Evolutionary conservation across 768 basidiomycete species (phyloP).

Genomic region (Rhizopogon vinicolor): DNA sequence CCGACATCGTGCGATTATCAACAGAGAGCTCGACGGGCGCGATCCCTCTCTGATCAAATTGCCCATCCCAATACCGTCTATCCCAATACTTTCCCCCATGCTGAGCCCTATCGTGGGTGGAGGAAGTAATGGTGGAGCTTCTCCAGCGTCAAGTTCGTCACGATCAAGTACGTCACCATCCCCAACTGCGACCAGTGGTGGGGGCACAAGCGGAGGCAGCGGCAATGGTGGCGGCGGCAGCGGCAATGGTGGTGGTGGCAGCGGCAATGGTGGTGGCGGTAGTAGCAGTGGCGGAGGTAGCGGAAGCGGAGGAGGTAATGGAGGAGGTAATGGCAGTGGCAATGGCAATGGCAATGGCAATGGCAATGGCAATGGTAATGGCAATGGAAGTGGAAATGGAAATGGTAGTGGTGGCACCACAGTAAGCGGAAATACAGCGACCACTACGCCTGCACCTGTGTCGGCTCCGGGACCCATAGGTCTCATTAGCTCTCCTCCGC

Average conservation of each 20-base stretch:
- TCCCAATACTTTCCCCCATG: slow-evolving; percentile 37
- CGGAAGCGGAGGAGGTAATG: neutral
- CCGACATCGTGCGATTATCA: slow-evolving; percentile 9
- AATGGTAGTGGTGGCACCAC: neutral
- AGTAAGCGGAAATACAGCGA: neutral
- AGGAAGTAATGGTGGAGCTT: slow-evolving; percentile 1
- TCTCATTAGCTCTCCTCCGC: neutral
- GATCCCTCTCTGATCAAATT: slow-evolving; percentile 35
- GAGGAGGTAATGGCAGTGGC: neutral
- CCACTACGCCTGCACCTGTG: neutral
- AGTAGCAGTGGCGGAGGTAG: neutral
- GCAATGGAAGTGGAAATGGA: neutral
- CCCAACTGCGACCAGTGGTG: neutral
- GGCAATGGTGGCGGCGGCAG: neutral
- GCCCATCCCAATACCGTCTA: slow-evolving; percentile 33
- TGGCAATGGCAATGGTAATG: neutral
- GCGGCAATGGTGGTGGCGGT: neutral
- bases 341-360: neutral
- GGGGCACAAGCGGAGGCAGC: slow-evolving; percentile 4
- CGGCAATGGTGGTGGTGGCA: neutral
- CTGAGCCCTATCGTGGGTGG: slow-evolving; percentile 29
- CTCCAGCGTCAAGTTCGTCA: slow-evolving; percentile 6
- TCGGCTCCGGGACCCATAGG: neutral
- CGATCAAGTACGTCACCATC: slow-evolving; percentile 6
- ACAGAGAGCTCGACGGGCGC: slow-evolving; percentile 28